Conservation (phyloP, 225 moss, liverwort and hornwort genomes). For the Physcomitrium patens region DNA sequence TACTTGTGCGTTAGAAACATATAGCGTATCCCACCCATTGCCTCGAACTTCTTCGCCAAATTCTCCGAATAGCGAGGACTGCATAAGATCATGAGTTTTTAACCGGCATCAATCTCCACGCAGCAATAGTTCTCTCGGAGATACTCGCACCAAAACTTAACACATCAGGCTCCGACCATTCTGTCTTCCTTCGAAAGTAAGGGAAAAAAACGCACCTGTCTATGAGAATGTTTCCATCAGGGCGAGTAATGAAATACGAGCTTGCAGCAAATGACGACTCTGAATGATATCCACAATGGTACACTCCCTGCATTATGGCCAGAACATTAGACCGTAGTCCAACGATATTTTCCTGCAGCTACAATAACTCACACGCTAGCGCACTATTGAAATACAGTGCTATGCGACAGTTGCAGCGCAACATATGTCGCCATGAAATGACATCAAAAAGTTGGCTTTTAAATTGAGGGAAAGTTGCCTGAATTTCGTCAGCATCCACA, state of each 20-base stretch:
- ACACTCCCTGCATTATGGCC: conserved; percentile 57
- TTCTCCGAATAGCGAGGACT: conserved; percentile 79
- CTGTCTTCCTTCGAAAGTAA: not conserved
- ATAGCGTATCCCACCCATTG: conserved; percentile 83
- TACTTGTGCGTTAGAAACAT: conserved; percentile 91
- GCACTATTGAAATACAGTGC: too few species aligned
- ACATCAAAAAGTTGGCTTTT: not conserved
- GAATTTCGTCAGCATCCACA: conserved; percentile 46
- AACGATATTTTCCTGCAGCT: not conserved
- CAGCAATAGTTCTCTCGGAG: not conserved
- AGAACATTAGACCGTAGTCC: not conserved
- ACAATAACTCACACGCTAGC: not conserved
- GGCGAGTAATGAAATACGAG: conserved; percentile 72
- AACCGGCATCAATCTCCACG: not conserved
- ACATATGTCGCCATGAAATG: too few species aligned
- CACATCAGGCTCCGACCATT: too few species aligned
- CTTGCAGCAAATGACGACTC: conserved; percentile 68
- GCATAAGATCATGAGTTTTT: conserved; percentile 24
- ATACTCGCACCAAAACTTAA: not conserved
- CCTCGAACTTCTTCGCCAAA: conserved; percentile 74
- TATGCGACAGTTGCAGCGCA: too few species aligned
- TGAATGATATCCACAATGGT: conserved; percentile 88
- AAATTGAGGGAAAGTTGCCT: conserved; percentile 23
- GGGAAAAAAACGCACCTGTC: conserved; percentile 59
- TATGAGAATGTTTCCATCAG: conserved; percentile 86